phyloP scores from a whole-genome alignment of 768 basidiomycete genomes.

The Daedaleopsis nitida region DNA sequence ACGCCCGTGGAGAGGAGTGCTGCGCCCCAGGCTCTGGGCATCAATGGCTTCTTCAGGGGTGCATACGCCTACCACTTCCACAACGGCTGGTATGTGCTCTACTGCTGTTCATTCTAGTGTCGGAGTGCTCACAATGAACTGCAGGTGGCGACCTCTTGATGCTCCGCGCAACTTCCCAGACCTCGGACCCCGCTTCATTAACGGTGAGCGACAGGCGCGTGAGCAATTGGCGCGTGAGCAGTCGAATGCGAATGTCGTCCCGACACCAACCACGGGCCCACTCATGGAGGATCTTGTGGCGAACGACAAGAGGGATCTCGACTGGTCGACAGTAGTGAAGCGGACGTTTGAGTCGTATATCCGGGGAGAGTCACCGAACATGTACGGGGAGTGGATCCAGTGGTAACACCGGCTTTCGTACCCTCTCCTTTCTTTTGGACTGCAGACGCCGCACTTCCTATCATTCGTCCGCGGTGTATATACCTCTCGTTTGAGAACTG shows the following conservation, averaged over 20 bases:
- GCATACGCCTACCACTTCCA: constrained; percentile 97
- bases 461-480: constrained; percentile 13
- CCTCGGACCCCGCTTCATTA: constrained; percentile 76
- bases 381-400: constrained; percentile 84
- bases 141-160: constrained; percentile 97
- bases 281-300: constrained; percentile 45
- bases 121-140: neutral
- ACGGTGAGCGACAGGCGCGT: constrained; percentile 73
- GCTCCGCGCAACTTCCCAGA: constrained; percentile 94
- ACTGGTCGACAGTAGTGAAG: constrained; percentile 94
- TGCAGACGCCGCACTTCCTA: neutral
- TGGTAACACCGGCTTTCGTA: constrained; percentile 35
- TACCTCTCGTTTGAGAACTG: constrained; percentile 8
- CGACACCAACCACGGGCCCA: too few species aligned
- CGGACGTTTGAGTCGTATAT: constrained; percentile 93
- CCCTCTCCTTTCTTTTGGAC: neutral
- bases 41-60: constrained; percentile 95
- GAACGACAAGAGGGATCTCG: constrained; percentile 78
- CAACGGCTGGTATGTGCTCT: constrained; percentile 77
- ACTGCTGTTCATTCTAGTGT: neutral
- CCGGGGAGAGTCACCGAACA: constrained; percentile 88
- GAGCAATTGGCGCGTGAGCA: constrained; percentile 53
- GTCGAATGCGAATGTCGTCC: constrained; percentile 27
- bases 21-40: constrained; percentile 84
- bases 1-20: constrained; percentile 74